A percentile compares a stretch with the other conserved stretches of the same genome.
Evolutionary conservation across 1,284 basidiomycete species (phyloP).

Genomic region (Malassezia cuniculi): DNA sequence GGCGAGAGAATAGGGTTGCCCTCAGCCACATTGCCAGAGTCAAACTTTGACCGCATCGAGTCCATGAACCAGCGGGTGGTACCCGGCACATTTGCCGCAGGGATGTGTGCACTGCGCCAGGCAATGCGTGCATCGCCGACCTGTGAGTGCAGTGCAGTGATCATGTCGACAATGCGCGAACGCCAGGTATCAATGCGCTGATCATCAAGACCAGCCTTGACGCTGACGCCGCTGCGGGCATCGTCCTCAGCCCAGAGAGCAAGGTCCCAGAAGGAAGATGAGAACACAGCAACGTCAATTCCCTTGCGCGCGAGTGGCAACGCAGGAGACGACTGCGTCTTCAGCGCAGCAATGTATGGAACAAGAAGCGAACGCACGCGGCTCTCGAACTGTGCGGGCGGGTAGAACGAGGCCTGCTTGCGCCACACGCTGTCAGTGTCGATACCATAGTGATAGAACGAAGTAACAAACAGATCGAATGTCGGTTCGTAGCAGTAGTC

Average conservation of each 20-base stretch:
- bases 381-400: slow-evolving; percentile 44
- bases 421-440: slow-evolving; percentile 45
- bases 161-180: slow-evolving; percentile 36
- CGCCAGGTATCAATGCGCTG: slow-evolving; percentile 45
- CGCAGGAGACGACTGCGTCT: background rate
- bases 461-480: slow-evolving; percentile 44
- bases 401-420: slow-evolving; percentile 36
- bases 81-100: slow-evolving; percentile 17
- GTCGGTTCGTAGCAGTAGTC: slow-evolving; percentile 46
- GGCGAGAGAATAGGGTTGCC: slow-evolving; percentile 34
- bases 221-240: slow-evolving; percentile 21
- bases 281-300: slow-evolving; percentile 42
- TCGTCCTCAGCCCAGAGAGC: slow-evolving; percentile 46
- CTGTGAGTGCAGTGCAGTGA: slow-evolving; percentile 14
- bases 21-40: slow-evolving; percentile 13
- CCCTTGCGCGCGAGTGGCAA: slow-evolving; percentile 14
- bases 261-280: slow-evolving; percentile 45
- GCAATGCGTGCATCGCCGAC: slow-evolving; percentile 19
- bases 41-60: slow-evolving; percentile 19
- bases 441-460: slow-evolving; percentile 46
- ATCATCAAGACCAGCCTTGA: slow-evolving; percentile 32
- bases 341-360: slow-evolving; percentile 30
- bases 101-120: slow-evolving; percentile 28
- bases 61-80: slow-evolving; percentile 28
- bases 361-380: slow-evolving; percentile 40